These are phyloP conservation scores for Penicillium sp. DNA, from an alignment of 2,329 filamentous ascomycete species.

Conservation along the genomic window DNA sequence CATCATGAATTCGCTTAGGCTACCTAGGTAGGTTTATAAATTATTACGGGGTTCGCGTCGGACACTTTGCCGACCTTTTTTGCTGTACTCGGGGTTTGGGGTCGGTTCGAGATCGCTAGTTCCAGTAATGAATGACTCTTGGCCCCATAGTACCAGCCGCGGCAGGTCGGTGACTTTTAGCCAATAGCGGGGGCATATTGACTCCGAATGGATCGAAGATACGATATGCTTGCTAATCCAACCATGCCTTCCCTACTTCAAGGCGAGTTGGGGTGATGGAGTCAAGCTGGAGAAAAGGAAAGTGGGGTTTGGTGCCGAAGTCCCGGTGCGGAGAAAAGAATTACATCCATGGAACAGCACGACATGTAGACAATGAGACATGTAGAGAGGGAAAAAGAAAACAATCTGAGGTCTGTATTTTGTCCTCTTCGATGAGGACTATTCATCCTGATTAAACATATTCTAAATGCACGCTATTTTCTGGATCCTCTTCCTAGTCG, in stretches of 20 bases:
- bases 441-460: too few species aligned
- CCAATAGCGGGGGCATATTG: conserved; percentile 14
- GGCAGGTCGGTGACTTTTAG: conserved; percentile 9
- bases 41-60: conserved; percentile 9
- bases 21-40: conserved; percentile 11
- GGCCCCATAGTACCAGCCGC: neutral
- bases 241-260: too few species aligned
- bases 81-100: neutral
- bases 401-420: too few species aligned
- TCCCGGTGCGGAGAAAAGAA: conserved; percentile 20
- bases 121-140: neutral
- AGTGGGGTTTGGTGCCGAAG: conserved; percentile 22
- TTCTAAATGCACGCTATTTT: too few species aligned
- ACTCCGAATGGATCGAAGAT: neutral
- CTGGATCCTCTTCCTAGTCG: too few species aligned
- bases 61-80: conserved; percentile 15
- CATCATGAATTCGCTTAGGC: neutral
- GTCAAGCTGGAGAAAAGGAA: neutral
- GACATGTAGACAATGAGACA: too few species aligned
- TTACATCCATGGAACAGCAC: too few species aligned
- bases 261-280: too few species aligned
- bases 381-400: too few species aligned
- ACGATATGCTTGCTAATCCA: neutral
- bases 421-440: too few species aligned
- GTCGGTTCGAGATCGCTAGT: neutral